Percentiles rank a stretch among this genome's conserved stretches.
Conservation (phyloP, 2,329 filamentous ascomycete genomes). For the Penicillium sp. region DNA sequence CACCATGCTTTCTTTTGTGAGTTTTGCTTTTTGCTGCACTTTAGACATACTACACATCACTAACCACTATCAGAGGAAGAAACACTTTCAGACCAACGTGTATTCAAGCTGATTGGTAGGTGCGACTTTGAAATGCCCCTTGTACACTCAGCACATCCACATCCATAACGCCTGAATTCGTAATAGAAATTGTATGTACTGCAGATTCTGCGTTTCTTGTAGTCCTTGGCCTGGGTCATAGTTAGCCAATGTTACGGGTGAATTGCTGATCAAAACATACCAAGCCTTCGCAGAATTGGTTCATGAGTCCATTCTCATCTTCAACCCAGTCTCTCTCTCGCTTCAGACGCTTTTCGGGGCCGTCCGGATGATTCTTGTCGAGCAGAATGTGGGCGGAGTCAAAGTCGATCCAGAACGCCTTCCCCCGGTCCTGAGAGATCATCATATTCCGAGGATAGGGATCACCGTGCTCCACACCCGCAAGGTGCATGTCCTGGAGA, state of each 20-base stretch:
- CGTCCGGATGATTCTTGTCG: not conserved
- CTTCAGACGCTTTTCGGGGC: too few species aligned
- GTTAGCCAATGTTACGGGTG: not conserved
- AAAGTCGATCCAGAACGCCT: not conserved
- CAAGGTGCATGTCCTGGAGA: not conserved
- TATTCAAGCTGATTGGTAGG: too few species aligned
- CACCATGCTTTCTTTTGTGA: not conserved
- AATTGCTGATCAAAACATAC: not conserved
- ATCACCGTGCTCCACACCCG: not conserved
- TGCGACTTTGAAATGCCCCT: too few species aligned
- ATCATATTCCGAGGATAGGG: not conserved
- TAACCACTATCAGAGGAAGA: too few species aligned
- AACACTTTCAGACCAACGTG: too few species aligned
- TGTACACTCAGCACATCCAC: too few species aligned
- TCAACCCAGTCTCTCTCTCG: not conserved
- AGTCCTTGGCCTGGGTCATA: not conserved
- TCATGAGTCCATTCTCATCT: not conserved
- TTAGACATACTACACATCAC: too few species aligned
- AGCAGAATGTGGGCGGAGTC: not conserved
- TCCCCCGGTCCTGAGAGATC: not conserved
- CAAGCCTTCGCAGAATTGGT: not conserved
- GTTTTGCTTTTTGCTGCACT: too few species aligned
- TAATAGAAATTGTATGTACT: not conserved
- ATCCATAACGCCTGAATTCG: too few species aligned
- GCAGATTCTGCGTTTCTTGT: not conserved